Base-by-base conservation (phyloP, 2,329 filamentous ascomycete species). In the Colletotrichum sansevieriae region DNA sequence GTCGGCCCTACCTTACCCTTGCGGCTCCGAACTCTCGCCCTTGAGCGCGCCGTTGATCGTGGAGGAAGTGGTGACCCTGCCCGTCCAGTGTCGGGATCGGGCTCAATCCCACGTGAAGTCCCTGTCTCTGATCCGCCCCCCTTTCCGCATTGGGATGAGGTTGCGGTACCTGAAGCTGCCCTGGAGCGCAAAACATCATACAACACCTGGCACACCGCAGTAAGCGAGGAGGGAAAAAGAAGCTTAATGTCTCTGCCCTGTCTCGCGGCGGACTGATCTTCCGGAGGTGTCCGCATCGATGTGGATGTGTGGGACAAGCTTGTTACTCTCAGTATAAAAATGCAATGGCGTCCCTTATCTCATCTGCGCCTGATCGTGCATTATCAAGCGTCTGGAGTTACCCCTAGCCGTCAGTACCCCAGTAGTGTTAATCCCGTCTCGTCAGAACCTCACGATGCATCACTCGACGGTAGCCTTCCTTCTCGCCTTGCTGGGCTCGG, bases 81-180 rank as follows among this genome's bases (percentile, higher is more conserved):
- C 37, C 20, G 43, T 63, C 35, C 43, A 39, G 59, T 35, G 18
- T 52, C 22, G 59, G 35, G 4, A 57, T 46, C 64, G 51, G 44
- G 60, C n/a, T 35, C 35, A 41, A 60, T 56, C 41, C 58, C 47
- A 60, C 65, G 62, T 65, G 62, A 35, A 22, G 62, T 49, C 47
- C 61, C 51, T 63, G 43, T 6, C 22, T 11, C 41, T 68, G 61
- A 51, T 59, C 55, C 65, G 65, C 61, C 47, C 46, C 62, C 20
- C 33, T 65, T 64, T 29, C 65, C 62, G 6, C 11, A 49, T 68
- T 47, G 55, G 65, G 65, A 56, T 65, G 65, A 60, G 62, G 62
- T 68, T 68, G 65, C 65, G 65, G 65, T 60, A 65, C 41, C 22
- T 65, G 65, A 68, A 65, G 65, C 65, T 33, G 37, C 49, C 41